A percentile compares a stretch with the other conserved stretches of the same genome.
phyloP scores from a whole-genome alignment of 78 protist species.

The Thecamonas trahens region DNA sequence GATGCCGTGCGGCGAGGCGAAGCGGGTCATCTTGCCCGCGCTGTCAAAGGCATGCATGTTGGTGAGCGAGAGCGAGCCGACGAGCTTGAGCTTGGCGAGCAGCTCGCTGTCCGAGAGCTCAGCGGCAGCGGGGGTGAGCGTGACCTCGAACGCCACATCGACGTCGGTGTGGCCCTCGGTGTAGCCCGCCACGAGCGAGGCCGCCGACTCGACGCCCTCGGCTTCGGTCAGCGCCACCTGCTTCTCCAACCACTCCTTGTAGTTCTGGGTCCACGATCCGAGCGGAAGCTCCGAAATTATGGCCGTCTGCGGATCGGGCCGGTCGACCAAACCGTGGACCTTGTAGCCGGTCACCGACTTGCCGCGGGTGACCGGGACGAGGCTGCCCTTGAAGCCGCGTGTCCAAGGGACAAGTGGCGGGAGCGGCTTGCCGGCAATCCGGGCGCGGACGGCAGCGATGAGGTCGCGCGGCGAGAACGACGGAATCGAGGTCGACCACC shows the following conservation, averaged over 20 bases:
- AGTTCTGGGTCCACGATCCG: constrained; percentile 49
- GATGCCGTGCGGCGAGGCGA: no score
- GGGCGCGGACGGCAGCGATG: constrained; percentile 38
- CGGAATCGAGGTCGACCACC: constrained; percentile 62
- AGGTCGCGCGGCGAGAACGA: constrained; percentile 76
- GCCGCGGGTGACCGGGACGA: neutral
- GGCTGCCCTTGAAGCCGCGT: constrained; percentile 71
- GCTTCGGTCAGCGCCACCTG: constrained; percentile 5
- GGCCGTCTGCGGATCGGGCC: constrained; percentile 12
- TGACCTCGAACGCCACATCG: constrained; percentile 31
- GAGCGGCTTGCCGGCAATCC: neutral
- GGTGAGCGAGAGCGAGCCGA: neutral
- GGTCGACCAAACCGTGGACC: no score
- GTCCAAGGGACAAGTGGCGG: constrained; percentile 76
- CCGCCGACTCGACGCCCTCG: neutral
- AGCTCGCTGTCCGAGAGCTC: constrained; percentile 16
- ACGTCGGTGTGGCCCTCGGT: constrained; percentile 81
- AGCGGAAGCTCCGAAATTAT: constrained; percentile 47
- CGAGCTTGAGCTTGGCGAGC: constrained; percentile 46
- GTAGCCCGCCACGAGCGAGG: constrained; percentile 38
- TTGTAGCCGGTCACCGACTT: neutral
- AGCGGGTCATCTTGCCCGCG: no score
- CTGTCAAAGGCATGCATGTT: no score
- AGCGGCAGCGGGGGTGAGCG: constrained; percentile 1
- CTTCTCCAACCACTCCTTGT: constrained; percentile 52